phyloP scores from a whole-genome alignment of 768 basidiomycete species.

The Leccinellum rugosiceps region DNA sequence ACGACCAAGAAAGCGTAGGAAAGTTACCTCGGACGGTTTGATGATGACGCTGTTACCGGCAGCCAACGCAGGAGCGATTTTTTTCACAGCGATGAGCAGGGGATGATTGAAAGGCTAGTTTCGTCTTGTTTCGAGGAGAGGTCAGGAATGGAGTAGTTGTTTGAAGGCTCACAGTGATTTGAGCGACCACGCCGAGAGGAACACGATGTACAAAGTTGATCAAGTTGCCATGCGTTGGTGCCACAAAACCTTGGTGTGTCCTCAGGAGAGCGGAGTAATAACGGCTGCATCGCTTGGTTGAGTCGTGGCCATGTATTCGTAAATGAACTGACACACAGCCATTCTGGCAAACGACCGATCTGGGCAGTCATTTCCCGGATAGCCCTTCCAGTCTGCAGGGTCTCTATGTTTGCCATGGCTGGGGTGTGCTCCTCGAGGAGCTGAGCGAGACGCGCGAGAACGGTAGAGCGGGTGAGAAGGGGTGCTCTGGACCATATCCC shows the following conservation, averaged over 20 bases:
- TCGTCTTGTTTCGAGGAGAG: neutral
- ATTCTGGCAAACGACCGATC: constrained; percentile 74
- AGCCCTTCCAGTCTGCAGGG: constrained; percentile 75
- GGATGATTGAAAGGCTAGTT: constrained; percentile 85
- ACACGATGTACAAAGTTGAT: constrained; percentile 77
- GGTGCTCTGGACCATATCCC: constrained; percentile 73
- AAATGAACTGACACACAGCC: constrained; percentile 57
- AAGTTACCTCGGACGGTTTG: constrained; percentile 70
- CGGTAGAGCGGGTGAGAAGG: constrained; percentile 54
- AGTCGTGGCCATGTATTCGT: neutral
- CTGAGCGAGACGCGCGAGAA: constrained; percentile 63
- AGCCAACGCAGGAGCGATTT: constrained; percentile 81
- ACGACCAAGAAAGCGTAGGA: neutral
- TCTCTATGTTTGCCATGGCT: constrained; percentile 63
- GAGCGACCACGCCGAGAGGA: constrained; percentile 85
- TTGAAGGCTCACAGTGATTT: constrained; percentile 62
- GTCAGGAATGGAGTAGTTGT: neutral
- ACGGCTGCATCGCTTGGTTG: constrained; percentile 42
- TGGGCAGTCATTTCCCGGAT: constrained; percentile 84
- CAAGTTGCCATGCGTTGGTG: constrained; percentile 76
- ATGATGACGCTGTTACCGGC: constrained; percentile 83
- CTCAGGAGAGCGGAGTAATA: constrained; percentile 76
- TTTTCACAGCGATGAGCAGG: constrained; percentile 84
- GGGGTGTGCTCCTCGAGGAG: constrained; percentile 54
- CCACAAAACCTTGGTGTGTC: constrained; percentile 64